Base-by-base conservation (phyloP, 352 stramenopile species). In the Phytophthora brassicae region DNA sequence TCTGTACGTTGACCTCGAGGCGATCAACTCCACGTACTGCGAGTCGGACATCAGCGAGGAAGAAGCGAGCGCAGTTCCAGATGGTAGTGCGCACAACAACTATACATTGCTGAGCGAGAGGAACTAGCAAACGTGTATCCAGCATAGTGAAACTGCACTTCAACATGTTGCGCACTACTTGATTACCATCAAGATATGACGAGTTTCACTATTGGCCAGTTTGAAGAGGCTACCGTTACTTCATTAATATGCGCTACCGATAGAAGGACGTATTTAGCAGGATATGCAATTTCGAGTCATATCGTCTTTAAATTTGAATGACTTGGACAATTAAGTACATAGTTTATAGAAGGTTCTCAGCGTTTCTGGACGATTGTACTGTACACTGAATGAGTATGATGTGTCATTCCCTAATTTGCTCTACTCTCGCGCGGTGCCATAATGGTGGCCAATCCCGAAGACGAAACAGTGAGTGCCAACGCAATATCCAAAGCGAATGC, bases 1-100 rank as follows among this genome's bases (percentile, higher is more conserved):
- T 2, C 55, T 86, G 23, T 74, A 86, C 56, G 77, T 88, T 31
- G 76, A 88, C 47, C 26, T 88, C 22, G 69, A 76, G 31, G 70
- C 74, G 4, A 77, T 88, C 43, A 83, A 85, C 49, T 64, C 81
- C 19, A 88, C 79, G 14, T 66, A 64, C 24, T 65, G 23, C 44
- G 26, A 51, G 24, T 24, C 43, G 8, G 36, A 62, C 14, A 26
- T 29, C 14, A 35, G n/a, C 3, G 39, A 45, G 9, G 39, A 45
- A 24, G 39, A 45, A 16, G 39, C 39, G 20, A 26, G 39, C 17
- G n/a, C 19, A 26, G 20, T 19, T 2, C 39, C 9, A 9, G n/a
- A 23, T 19, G 20, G 20, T 14, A 49, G 12, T 33, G 20, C 43
- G 6, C 22, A 20, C 3, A 23, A 23, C 23, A 19, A 33, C 43